Evolutionary conservation across 1,284 basidiomycete genomes (phyloP).

Genomic region (Rhodotorula sp.): DNA sequence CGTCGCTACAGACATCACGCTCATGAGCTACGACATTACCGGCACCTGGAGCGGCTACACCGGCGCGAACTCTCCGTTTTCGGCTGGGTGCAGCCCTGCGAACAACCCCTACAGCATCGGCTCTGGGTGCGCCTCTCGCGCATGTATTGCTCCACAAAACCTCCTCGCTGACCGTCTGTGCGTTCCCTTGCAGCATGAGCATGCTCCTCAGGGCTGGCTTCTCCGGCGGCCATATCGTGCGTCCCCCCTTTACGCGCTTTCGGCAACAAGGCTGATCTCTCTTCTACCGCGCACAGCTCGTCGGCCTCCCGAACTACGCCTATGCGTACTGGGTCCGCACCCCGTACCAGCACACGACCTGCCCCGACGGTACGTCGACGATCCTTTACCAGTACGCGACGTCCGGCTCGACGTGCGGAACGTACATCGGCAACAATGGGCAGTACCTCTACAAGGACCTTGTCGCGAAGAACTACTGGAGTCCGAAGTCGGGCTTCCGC

Average conservation of each 20-base stretch:
- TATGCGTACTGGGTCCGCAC: slow-evolving; percentile 24
- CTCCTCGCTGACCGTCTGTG: too few species aligned
- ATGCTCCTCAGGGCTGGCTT: slow-evolving; percentile 5
- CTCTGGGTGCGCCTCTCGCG: neutral
- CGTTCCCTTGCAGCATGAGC: neutral
- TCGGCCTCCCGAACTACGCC: slow-evolving; percentile 19
- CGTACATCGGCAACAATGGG: slow-evolving; percentile 14
- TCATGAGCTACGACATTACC: slow-evolving; percentile 30
- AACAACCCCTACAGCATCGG: slow-evolving; percentile 4
- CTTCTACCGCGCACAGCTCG: neutral
- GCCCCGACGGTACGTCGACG: slow-evolving; percentile 24
- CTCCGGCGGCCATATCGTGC: slow-evolving; percentile 11
- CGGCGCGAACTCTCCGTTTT: slow-evolving; percentile 25
- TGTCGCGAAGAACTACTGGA: slow-evolving; percentile 13
- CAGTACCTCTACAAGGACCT: slow-evolving; percentile 22
- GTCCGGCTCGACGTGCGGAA: slow-evolving; percentile 27
- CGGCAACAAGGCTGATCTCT: neutral
- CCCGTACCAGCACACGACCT: slow-evolving; percentile 8
- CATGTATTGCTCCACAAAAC: too few species aligned
- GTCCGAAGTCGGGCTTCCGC: slow-evolving; percentile 8
- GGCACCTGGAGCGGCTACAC: slow-evolving; percentile 26
- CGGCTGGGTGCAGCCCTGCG: slow-evolving; percentile 10
- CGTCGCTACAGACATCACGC: neutral
- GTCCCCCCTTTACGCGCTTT: neutral
- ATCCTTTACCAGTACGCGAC: slow-evolving; percentile 6